Evolutionary conservation across 2,329 filamentous ascomycete species (phyloP).

Genomic region (Xylariales sp.): DNA sequence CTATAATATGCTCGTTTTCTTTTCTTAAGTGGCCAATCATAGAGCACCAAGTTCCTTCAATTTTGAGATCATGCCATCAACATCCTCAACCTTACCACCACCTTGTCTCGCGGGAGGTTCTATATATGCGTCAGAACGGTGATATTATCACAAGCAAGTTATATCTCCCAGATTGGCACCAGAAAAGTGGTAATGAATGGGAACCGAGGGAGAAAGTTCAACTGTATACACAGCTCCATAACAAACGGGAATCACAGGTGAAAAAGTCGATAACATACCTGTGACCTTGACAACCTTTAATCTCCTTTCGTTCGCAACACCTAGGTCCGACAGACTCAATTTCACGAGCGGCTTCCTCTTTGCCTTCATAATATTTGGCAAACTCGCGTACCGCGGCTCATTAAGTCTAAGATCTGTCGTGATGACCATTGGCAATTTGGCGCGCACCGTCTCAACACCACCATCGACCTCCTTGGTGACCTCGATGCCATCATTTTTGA

Average conservation of each 20-base stretch:
- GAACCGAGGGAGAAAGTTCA: background rate
- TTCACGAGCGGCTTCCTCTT: constrained; percentile 99
- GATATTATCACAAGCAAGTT: background rate
- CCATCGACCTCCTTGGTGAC: constrained; percentile 96
- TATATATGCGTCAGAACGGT: constrained; percentile 50
- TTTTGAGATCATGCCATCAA: constrained; percentile 92
- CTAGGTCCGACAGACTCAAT: constrained; percentile 85
- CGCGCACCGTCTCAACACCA: constrained; percentile 87
- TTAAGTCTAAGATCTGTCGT: constrained; percentile 96
- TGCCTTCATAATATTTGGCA: constrained; percentile 99
- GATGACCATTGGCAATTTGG: constrained; percentile 90
- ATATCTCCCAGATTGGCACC: background rate
- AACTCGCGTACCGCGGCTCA: constrained; percentile 90
- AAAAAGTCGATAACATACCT: constrained; percentile 64
- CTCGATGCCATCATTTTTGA: constrained; percentile 76
- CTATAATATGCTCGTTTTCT: constrained; percentile 14
- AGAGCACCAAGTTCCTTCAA: constrained; percentile 95
- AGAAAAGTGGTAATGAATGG: background rate
- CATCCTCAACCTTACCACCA: constrained; percentile 96
- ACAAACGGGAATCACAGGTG: constrained; percentile 2
- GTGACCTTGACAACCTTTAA: constrained; percentile 92
- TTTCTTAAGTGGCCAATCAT: constrained; percentile 56
- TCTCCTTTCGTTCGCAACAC: constrained; percentile 77
- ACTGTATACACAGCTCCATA: background rate
- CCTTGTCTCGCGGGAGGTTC: constrained; percentile 91